phyloP scores from a whole-genome alignment of 192 early-diverging fungal genomes.

The Coemansia interrupta region DNA sequence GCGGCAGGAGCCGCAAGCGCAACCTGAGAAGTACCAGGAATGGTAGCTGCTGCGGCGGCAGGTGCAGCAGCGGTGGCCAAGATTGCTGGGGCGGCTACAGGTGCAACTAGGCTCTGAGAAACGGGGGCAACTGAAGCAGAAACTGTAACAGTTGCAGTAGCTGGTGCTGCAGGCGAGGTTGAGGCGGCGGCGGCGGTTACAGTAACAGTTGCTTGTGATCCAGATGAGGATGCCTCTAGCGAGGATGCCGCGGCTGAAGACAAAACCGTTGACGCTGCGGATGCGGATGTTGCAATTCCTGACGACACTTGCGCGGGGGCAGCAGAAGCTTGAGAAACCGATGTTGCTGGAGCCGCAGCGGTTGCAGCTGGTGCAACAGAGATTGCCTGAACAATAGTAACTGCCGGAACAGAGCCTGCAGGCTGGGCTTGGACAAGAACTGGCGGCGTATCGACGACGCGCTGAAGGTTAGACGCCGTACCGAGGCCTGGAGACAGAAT shows the following conservation, averaged over 20 bases:
- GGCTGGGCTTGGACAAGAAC: conserved; percentile 27
- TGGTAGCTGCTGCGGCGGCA: neutral
- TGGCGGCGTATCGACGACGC: conserved; percentile 28
- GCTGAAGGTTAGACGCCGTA: conserved; percentile 9
- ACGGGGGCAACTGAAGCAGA: neutral
- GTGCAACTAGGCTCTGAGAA: neutral
- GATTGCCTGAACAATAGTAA: conserved; percentile 22
- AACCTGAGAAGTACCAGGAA: conserved; percentile 6
- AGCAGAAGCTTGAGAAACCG: neutral
- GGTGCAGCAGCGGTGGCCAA: conserved; percentile 8
- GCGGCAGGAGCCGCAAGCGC: neutral
- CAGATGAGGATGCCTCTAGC: neutral
- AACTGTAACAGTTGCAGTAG: neutral
- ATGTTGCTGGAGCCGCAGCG: conserved; percentile 6
- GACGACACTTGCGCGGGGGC: neutral
- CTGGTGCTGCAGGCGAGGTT: neutral
- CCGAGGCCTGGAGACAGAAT: conserved; percentile 3
- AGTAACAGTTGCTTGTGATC: neutral
- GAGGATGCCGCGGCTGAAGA: neutral
- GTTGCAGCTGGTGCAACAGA: conserved; percentile 9
- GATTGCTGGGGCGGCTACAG: neutral
- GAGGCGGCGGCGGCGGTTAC: neutral
- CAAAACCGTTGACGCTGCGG: conserved; percentile 4
- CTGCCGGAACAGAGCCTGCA: conserved; percentile 13
- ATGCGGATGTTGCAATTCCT: neutral